Percentiles rank a stretch among this genome's conserved stretches.
Evolutionary conservation across 2,329 filamentous ascomycete genomes (phyloP).

Genomic region (Calycina marina): DNA sequence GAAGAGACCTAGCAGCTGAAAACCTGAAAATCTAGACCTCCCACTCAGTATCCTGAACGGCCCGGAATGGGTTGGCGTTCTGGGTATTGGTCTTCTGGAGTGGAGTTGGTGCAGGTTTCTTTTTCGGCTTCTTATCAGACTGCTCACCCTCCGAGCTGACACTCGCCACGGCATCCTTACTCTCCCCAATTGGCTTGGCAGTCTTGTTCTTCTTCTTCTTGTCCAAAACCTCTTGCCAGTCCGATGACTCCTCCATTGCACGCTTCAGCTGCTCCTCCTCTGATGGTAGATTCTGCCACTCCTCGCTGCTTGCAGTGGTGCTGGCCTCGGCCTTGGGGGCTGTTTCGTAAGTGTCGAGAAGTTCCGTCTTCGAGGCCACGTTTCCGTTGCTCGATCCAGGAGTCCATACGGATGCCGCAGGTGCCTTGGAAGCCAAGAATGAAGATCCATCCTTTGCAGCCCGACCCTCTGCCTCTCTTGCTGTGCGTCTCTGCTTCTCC

Average conservation of each 20-base stretch:
- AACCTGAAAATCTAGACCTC: no score
- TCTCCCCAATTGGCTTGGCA: conserved; percentile 1
- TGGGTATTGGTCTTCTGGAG: no score
- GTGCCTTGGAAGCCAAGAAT: conserved; percentile 33
- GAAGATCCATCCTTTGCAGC: conserved; percentile 66
- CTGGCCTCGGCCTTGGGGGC: conserved; percentile 17
- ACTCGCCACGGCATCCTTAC: background rate
- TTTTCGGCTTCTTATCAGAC: background rate
- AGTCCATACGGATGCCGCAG: conserved; percentile 31
- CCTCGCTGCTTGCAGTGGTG: conserved; percentile 11
- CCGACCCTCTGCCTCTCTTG: conserved; percentile 69
- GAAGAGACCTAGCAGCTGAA: no score
- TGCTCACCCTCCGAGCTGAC: background rate
- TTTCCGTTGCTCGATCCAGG: conserved; percentile 12
- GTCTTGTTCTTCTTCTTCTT: conserved; percentile 22
- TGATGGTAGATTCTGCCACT: conserved; percentile 23
- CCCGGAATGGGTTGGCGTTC: no score
- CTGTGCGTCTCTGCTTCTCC: conserved; percentile 72
- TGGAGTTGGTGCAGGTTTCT: background rate
- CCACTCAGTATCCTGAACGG: background rate
- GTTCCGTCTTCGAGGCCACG: conserved; percentile 28
- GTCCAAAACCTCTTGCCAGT: conserved; percentile 42
- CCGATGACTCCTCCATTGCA: conserved; percentile 35
- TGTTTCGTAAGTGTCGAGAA: conserved; percentile 36
- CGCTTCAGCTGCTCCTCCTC: conserved; percentile 49